phyloP scores from a whole-genome alignment of 129 eudicot genomes.

The Ambrosia trifida region DNA sequence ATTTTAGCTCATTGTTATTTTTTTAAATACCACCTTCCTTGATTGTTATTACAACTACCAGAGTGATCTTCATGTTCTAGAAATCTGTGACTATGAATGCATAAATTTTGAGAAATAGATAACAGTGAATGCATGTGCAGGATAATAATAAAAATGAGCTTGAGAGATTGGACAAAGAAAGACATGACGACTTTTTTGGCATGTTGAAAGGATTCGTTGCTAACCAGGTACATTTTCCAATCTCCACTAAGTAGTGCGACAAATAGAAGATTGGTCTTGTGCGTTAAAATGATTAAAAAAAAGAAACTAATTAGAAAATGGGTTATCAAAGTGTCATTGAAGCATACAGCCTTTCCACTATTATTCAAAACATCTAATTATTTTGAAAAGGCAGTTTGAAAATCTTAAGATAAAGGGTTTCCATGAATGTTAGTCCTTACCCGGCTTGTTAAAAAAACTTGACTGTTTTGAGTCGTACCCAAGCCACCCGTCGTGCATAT shows the following conservation, averaged over 20 bases:
- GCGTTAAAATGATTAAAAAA: not conserved
- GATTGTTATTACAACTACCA: slow-evolving; percentile 9
- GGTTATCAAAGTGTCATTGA: not conserved
- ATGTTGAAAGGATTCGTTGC: slow-evolving; percentile 91
- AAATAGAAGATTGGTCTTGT: not conserved
- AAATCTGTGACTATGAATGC: slow-evolving; percentile 9
- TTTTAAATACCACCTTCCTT: not conserved
- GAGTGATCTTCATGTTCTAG: not conserved
- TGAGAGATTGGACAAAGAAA: slow-evolving; percentile 75
- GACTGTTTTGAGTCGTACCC: not conserved
- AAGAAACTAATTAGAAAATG: not conserved
- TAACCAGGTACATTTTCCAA: slow-evolving; percentile 22
- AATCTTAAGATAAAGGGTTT: not conserved
- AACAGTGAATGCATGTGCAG: slow-evolving; percentile 46
- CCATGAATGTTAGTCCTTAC: not conserved
- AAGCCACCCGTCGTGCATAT: not conserved
- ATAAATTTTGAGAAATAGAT: slow-evolving; percentile 13
- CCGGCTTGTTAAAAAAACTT: not conserved
- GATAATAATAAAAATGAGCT: slow-evolving; percentile 84
- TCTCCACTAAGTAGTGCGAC: not conserved
- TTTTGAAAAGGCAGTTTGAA: not conserved
- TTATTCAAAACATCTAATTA: not conserved
- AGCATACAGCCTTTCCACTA: not conserved
- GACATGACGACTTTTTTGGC: slow-evolving; percentile 73
- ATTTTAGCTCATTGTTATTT: not conserved